Conservation (phyloP, 352 stramenopile genomes). For the Phytophthora melonis region DNA sequence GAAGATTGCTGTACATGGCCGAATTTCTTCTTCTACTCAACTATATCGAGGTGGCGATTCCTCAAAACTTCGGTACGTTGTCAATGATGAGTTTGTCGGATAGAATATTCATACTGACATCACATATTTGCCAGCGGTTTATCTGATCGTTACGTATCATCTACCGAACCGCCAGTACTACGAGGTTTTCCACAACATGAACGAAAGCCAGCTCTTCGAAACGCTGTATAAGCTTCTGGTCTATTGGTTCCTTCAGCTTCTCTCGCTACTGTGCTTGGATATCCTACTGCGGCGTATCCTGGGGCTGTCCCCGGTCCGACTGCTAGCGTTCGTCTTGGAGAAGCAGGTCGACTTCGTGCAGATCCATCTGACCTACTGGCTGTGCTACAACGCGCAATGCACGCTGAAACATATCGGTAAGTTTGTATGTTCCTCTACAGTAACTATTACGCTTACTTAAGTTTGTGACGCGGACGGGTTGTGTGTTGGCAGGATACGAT, state of each 20-base stretch:
- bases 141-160: slow-evolving; percentile 5
- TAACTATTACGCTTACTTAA: too few relatives aligned
- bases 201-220: background rate
- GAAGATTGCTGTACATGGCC: background rate
- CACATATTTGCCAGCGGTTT: background rate
- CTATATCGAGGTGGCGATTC: background rate
- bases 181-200: background rate
- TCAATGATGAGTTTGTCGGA: background rate
- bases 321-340: slow-evolving; percentile 48
- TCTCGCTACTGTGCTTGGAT: slow-evolving; percentile 12
- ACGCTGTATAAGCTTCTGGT: slow-evolving; percentile 7
- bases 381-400: slow-evolving; percentile 38
- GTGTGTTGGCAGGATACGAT: slow-evolving; percentile 13
- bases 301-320: slow-evolving; percentile 18
- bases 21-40: background rate
- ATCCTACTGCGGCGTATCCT: slow-evolving; percentile 4
- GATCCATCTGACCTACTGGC: slow-evolving; percentile 40
- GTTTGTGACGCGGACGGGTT: background rate
- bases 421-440: background rate
- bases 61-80: background rate
- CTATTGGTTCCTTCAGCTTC: slow-evolving; percentile 15
- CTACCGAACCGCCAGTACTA: slow-evolving; percentile 28
- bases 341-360: slow-evolving; percentile 33
- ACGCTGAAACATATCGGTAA: slow-evolving; percentile 5
- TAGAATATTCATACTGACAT: background rate